Conservation (phyloP, 345 rosid species). For the Citrus australasica region DNA sequence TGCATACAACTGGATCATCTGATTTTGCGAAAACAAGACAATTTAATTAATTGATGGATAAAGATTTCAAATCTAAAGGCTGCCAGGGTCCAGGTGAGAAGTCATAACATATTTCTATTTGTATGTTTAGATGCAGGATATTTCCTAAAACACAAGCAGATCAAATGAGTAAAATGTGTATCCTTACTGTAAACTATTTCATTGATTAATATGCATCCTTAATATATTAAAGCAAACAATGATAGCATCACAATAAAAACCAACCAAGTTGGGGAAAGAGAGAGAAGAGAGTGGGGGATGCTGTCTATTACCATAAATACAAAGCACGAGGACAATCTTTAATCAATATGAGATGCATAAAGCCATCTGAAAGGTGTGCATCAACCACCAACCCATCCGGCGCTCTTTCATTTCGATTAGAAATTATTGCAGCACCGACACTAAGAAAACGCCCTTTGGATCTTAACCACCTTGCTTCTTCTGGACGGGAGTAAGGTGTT, state of each 20-base stretch:
- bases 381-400: slow-evolving; percentile 97
- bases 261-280: background rate
- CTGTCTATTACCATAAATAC: slow-evolving; percentile 69
- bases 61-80: background rate
- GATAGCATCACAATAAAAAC: background rate
- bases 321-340: slow-evolving; percentile 80
- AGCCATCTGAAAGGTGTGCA: slow-evolving; percentile 94
- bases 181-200: background rate
- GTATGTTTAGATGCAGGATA: background rate
- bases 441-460: slow-evolving; percentile 74
- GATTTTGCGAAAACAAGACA: background rate
- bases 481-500: slow-evolving; percentile 28
- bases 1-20: background rate
- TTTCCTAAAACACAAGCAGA: background rate
- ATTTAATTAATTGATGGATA: background rate
- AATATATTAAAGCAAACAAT: background rate
- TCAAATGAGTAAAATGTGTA: background rate
- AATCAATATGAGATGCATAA: slow-evolving; percentile 81
- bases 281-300: background rate
- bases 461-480: slow-evolving; percentile 57
- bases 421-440: slow-evolving; percentile 83
- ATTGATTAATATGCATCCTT: background rate
- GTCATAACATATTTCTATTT: background rate
- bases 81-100: background rate
- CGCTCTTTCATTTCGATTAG: slow-evolving; percentile 86